Base-by-base conservation (phyloP, 2,329 filamentous ascomycete species). In the Ceratocystis alfenasii region DNA sequence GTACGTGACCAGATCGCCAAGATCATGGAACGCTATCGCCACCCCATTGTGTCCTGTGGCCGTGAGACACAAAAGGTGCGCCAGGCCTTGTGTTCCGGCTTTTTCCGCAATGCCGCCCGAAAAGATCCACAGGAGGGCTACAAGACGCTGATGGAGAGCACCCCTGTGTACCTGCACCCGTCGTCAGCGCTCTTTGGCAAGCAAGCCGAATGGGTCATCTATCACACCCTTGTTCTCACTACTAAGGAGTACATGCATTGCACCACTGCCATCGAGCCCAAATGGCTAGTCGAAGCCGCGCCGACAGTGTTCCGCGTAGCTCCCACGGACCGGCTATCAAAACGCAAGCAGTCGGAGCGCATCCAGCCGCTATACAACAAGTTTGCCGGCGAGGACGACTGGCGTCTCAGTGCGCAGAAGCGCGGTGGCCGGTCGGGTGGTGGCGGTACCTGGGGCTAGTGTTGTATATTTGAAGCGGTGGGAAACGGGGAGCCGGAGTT, bases 261-360 rank as follows among this genome's bases (percentile, higher is more conserved):
- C 73, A 94, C 91, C 15, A 96, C 90, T 2, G 83, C 84, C 3
- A 97, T 99, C 72, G 94, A 99, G 76, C 93, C 94, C 7, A 96
- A 95, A 73, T 88, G 85, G 85, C 82, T 99, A 25, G 91, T 97
- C 0, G 92, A 96, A 72, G 93, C 92, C 12, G 94, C 95, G n/a
- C 94, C 95, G 8, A 96, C 91, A 0, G 99, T 97, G 79, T 99
- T 97, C 85, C 96, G 95, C 81, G 90, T 97, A 3, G 93, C 94
- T 20, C 86, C 89, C 0, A 93, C 88, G 45, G 90, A 96, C 73
- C 81, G 84, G 66, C 76, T 99, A 72, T 93, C 88, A 69, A 96
- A 96, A 81, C 80, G 94, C 72, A 94, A 95, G 83, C 88, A 90
- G 80, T 90, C 90, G 0, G 94, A 99, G 80, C 82, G 93, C 66